These are phyloP conservation scores for Gracilaria domingensis DNA, from an alignment of 23 red algal species.

Conservation along the genomic window DNA sequence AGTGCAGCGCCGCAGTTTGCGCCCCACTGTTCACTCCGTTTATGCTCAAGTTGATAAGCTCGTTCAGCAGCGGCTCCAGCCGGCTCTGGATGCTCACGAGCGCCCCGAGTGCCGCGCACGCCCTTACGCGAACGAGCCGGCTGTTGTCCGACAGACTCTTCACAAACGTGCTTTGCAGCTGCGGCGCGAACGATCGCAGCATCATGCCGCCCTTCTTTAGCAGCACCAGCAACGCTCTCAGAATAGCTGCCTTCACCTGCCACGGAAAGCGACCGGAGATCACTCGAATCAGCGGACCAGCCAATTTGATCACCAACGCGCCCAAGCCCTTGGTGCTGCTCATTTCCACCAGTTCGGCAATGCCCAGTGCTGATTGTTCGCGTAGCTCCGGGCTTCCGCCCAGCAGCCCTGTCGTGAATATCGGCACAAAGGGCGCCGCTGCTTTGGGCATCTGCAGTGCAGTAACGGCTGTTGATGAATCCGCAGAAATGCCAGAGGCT, in stretches of 20 bases:
- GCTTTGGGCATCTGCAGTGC: constrained; percentile 46
- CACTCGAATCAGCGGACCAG: constrained; percentile 86
- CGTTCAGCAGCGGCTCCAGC: constrained; percentile 72
- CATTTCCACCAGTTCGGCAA: constrained; percentile 81
- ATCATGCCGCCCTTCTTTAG: constrained; percentile 41
- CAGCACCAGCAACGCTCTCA: constrained; percentile 67
- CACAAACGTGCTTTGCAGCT: constrained; percentile 89
- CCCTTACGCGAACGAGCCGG: constrained; percentile 69
- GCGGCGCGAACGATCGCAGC: constrained; percentile 79
- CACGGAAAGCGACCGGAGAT: constrained; percentile 87
- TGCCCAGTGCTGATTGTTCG: constrained; percentile 86
- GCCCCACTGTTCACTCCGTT: constrained; percentile 41
- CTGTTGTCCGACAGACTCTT: constrained; percentile 78
- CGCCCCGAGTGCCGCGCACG: constrained; percentile 64
- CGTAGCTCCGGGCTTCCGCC: constrained; percentile 52
- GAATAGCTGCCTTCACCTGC: constrained; percentile 84
- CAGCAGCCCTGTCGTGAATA: constrained; percentile 63
- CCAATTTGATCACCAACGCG: constrained; percentile 76
- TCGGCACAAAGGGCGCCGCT: constrained; percentile 67
- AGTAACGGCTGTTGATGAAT: not conserved
- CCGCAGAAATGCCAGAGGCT: constrained; percentile 21
- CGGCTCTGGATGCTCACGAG: constrained; percentile 66
- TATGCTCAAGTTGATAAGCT: constrained; percentile 51
- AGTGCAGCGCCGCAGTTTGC: constrained; percentile 45
- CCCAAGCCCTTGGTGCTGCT: constrained; percentile 51